A percentile compares a stretch with the other conserved stretches of the same genome.
These are phyloP conservation scores for Filosporella fistucella DNA, from an alignment of 495 filamentous ascomycete species.

Conservation along the genomic window DNA sequence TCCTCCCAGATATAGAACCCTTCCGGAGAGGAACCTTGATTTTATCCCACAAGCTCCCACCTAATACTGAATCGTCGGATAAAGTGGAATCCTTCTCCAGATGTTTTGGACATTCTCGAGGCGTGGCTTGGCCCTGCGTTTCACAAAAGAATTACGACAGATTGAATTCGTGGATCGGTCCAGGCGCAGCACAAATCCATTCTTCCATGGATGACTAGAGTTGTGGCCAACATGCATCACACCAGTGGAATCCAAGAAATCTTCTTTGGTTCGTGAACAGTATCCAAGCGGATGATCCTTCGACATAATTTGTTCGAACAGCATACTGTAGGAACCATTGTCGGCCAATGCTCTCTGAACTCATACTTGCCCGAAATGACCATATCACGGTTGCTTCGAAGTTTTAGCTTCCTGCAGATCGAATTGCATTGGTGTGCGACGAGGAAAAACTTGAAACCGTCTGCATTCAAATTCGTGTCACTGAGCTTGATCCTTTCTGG, in stretches of 20 bases:
- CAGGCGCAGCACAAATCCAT: constrained; percentile 12
- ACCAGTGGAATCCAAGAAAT: constrained; percentile 26
- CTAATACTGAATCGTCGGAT: too few relatives aligned
- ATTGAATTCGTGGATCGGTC: constrained; percentile 7
- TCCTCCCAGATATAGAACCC: too few relatives aligned
- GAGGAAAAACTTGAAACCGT: constrained; percentile 37
- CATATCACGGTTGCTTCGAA: constrained; percentile 27
- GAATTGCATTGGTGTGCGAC: constrained; percentile 31
- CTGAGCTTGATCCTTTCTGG: constrained; percentile 24
- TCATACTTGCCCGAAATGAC: constrained; percentile 16
- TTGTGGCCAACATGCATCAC: constrained; percentile 28
- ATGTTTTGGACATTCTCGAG: constrained; percentile 5
- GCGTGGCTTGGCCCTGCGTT: constrained; percentile 5
- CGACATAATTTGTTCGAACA: constrained; percentile 37
- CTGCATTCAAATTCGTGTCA: constrained; percentile 25
- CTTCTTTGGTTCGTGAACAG: constrained; percentile 16
- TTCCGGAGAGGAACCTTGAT: too few relatives aligned
- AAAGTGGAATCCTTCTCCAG: constrained; percentile 8
- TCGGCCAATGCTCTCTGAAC: constrained; percentile 26
- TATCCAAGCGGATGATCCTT: constrained; percentile 20
- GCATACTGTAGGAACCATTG: constrained; percentile 21
- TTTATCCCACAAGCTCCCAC: too few relatives aligned
- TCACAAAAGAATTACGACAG: constrained; percentile 10
- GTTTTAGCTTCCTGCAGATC: constrained; percentile 32
- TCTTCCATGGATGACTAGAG: constrained; percentile 16